These are phyloP conservation scores for Alternaria postmessia DNA, from an alignment of 2,329 filamentous ascomycete species.

Conservation along the genomic window DNA sequence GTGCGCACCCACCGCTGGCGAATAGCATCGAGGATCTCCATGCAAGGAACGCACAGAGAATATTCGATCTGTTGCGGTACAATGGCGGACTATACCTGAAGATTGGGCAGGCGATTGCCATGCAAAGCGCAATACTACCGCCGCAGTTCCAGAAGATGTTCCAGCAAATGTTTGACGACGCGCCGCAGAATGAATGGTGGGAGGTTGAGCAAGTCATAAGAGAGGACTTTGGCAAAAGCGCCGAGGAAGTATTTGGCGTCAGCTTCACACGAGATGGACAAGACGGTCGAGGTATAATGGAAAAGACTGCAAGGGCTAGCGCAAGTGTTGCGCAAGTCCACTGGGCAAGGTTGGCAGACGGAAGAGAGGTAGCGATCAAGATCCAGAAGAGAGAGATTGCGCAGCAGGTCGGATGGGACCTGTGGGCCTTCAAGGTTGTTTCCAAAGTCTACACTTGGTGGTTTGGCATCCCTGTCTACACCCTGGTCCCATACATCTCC, in stretches of 20 bases:
- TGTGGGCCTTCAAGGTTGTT: slow-evolving; percentile 94
- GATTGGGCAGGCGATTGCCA: slow-evolving; percentile 97
- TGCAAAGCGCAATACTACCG: slow-evolving; percentile 94
- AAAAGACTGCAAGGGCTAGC: slow-evolving; percentile 76
- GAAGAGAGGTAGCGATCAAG: slow-evolving; percentile 92
- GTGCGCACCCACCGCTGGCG: slow-evolving; percentile 76
- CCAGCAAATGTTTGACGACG: slow-evolving; percentile 94
- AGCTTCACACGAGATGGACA: slow-evolving; percentile 71
- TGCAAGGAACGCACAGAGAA: slow-evolving; percentile 79
- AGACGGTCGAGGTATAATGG: slow-evolving; percentile 70
- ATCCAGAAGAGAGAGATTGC: slow-evolving; percentile 95
- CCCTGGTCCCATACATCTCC: slow-evolving; percentile 88
- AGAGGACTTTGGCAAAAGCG: slow-evolving; percentile 83
- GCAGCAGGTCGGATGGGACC: slow-evolving; percentile 89
- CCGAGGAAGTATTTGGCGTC: slow-evolving; percentile 92
- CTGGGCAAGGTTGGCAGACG: slow-evolving; percentile 86
- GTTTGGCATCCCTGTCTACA: slow-evolving; percentile 94
- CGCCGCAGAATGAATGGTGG: slow-evolving; percentile 88
- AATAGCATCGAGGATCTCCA: slow-evolving; percentile 81
- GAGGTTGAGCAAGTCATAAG: slow-evolving; percentile 85
- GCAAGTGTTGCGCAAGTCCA: slow-evolving; percentile 97
- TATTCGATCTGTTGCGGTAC: slow-evolving; percentile 80
- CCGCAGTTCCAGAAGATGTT: slow-evolving; percentile 98
- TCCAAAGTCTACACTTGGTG: slow-evolving; percentile 82
- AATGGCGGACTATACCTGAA: slow-evolving; percentile 97